phyloP scores from a whole-genome alignment of 805 yeast genomes.

The Metschnikowia henanensis region DNA sequence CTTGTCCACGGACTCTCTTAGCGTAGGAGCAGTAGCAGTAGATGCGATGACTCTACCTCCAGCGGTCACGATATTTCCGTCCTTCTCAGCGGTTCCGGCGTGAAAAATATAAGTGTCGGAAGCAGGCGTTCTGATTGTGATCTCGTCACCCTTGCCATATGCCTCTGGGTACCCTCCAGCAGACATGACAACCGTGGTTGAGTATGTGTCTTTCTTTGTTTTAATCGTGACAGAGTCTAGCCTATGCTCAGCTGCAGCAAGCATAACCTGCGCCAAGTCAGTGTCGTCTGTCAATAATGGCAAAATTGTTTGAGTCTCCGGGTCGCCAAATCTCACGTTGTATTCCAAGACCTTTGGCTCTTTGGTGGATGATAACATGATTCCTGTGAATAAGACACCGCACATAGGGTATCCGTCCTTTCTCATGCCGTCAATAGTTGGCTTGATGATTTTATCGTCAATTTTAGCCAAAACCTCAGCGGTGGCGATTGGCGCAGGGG shows the following conservation, averaged over 20 bases:
- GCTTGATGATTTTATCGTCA: constrained; percentile 74
- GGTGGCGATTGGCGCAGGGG: constrained; percentile 97
- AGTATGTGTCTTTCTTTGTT: constrained; percentile 55
- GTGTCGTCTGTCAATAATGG: constrained; percentile 80
- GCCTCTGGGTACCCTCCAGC: constrained; percentile 97
- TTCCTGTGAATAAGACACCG: constrained; percentile 93
- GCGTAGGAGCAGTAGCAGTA: constrained; percentile 75
- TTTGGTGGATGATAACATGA: constrained; percentile 73
- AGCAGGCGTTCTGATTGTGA: constrained; percentile 55
- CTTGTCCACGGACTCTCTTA: constrained; percentile 77
- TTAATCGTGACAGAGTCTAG: constrained; percentile 74
- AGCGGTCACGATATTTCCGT: constrained; percentile 69
- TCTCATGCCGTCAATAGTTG: constrained; percentile 96
- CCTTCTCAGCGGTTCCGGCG: constrained; percentile 79
- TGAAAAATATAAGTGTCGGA: constrained; percentile 80
- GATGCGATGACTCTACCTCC: constrained; percentile 99
- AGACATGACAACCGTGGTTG: constrained; percentile 93
- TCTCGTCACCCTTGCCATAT: constrained; percentile 84
- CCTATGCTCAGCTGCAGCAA: constrained; percentile 94
- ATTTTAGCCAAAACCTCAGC: constrained; percentile 68
- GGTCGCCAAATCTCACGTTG: constrained; percentile 98
- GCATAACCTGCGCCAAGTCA: constrained; percentile 90
- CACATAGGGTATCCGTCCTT: constrained; percentile 92
- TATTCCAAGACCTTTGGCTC: constrained; percentile 97
- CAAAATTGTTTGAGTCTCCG: constrained; percentile 96